Evolutionary conservation across 371 early-diverging fungal genomes (phyloP), one percentile per base, ranked within the genome.

Genomic region (Syncephalastrum monosporum): DNA sequence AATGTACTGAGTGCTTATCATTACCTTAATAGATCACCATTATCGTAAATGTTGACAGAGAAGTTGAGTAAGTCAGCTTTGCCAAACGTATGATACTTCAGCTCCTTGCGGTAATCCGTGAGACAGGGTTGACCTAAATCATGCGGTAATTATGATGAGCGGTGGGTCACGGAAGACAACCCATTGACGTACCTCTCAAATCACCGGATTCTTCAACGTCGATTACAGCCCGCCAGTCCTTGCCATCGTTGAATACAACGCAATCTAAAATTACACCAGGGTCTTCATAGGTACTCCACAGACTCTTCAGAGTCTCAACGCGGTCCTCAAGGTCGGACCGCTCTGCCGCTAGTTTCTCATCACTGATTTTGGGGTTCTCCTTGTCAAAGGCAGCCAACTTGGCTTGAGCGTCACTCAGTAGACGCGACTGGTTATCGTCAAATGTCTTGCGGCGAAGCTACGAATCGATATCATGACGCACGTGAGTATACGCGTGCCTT

Each of bases 31-130:
- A 87, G 68, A 47, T 83, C 79, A 3, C 94, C 97, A 45, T 91
- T 71, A 55, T 92, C 92, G 68, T 95, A 96, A 56, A 97, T 87
- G 71, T 96, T 96, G 59, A 96, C 89, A 13, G 91, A 90, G 65
- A 88, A 95, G 67, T 89, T 91, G 38, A 96, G 81, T 68, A 89
- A 77, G 64, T 91, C 88, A 23, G 89, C 87, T 57, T 88, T 78
- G 61, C 88, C 83, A 65, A 96, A 90, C 3, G 81, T 79, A 21
- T 82, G 84, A 57, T 87, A 91, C 61, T 95, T 74, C 23, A 80
- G 74, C 43, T 91, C 92, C n/a, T 82, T 84, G 59, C 80, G 67
- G 72, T 87, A 96, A 63, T 91, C 86, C 10, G 91, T 87, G 65
- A 95, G 64, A 15, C 81, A 73, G 21, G 84, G 79, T 51, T 71